Percentiles rank a stretch among this genome's conserved stretches.
These are phyloP conservation scores for Entomortierella beljakovae DNA, from an alignment of 192 early-diverging fungal species.

Conservation along the genomic window DNA sequence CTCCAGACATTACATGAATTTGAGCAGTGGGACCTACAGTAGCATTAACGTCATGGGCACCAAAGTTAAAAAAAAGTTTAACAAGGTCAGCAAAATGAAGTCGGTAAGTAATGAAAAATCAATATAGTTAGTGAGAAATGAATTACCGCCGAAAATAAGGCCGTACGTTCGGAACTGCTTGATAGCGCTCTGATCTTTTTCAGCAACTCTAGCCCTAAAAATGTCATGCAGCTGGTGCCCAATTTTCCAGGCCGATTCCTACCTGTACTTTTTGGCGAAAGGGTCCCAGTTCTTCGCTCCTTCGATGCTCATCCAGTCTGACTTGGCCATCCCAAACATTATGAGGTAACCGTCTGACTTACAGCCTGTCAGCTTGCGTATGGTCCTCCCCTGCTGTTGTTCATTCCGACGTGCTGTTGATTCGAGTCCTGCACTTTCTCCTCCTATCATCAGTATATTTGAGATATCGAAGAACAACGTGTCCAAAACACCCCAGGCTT, in stretches of 20 bases:
- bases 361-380: slow-evolving; percentile 1
- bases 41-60: too few species aligned
- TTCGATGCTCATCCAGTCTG: slow-evolving; percentile 18
- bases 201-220: slow-evolving; percentile 16
- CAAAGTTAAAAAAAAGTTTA: too few species aligned
- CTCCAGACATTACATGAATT: slow-evolving; percentile 2
- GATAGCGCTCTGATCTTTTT: slow-evolving; percentile 7
- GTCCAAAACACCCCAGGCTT: slow-evolving; percentile 14
- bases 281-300: slow-evolving; percentile 12
- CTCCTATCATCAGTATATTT: slow-evolving; percentile 15
- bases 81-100: too few species aligned
- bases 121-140: too few species aligned
- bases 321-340: slow-evolving; percentile 12
- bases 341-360: slow-evolving; percentile 20
- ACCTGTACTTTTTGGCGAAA: slow-evolving; percentile 10
- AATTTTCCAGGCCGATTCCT: too few species aligned
- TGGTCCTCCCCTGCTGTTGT: slow-evolving; percentile 9
- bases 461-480: slow-evolving; percentile 16
- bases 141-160: not conserved
- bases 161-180: slow-evolving; percentile 18
- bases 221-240: slow-evolving; percentile 21
- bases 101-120: too few species aligned
- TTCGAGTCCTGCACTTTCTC: slow-evolving; percentile 12
- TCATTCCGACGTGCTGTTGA: slow-evolving; percentile 16
- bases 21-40: slow-evolving; percentile 8